Conservation (phyloP, 257 asterid species). For the Solanum raphanifolium region DNA sequence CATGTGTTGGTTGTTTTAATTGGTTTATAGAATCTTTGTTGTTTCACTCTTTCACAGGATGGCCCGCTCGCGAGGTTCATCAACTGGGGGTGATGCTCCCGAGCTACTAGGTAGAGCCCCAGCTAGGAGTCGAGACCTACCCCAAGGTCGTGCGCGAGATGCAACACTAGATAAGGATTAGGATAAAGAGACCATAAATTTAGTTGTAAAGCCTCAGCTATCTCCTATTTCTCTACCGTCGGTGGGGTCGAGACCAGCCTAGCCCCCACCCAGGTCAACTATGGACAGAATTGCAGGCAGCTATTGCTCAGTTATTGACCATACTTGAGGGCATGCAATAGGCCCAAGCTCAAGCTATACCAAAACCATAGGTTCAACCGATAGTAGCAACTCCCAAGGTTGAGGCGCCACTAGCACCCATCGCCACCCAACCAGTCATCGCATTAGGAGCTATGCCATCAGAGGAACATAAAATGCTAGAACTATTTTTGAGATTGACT, state of each 20-base stretch:
- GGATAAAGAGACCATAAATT: background rate
- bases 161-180: background rate
- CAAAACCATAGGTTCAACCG: background rate
- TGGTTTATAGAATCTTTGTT: too few species aligned
- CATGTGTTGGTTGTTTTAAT: background rate
- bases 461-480: too few species aligned
- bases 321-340: background rate
- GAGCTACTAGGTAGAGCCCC: background rate
- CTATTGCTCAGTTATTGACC: too few species aligned
- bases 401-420: background rate
- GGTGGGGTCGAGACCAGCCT: background rate
- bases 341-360: background rate
- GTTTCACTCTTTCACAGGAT: background rate
- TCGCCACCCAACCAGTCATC: background rate
- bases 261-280: background rate
- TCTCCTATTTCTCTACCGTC: background rate
- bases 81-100: background rate
- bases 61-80: background rate
- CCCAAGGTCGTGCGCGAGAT: background rate
- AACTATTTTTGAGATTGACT: background rate
- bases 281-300: too few species aligned
- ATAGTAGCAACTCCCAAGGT: background rate
- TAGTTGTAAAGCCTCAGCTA: background rate
- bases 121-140: background rate
- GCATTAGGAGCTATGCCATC: background rate